Base-by-base conservation (phyloP, 1,139 yeast genomes). In the Eremothecium coryli region DNA sequence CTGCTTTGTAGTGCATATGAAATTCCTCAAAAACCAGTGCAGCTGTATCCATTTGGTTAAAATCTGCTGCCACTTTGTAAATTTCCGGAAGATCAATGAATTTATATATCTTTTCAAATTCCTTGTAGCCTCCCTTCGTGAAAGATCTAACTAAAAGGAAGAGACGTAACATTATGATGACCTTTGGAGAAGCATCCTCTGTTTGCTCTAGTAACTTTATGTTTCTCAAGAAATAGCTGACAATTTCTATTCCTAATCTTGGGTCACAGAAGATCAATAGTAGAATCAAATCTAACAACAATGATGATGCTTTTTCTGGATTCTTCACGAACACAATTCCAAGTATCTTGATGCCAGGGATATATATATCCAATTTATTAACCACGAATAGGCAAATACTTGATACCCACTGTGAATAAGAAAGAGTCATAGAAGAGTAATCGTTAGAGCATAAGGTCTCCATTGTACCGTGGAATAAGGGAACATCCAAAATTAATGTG, bases 21-120 rank as follows among this genome's bases (percentile, higher is more conserved):
- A 52, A 51, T 39, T 76, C 82, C 44, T 80, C 90, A 42, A 70
- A 65, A 0, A 78, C 34, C 64, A 77, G 54, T 25, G 74, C 52
- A 0, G 81, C 71, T 7, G 78, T 62, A 35, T 67, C 64, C 12
- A 61, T 59, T 30, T 65, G 54, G 2, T 61, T 61, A 11, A 61
- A 52, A 2, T 51, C 40, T 0, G 62, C 41, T 0, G 81, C 70
- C 8, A 65, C 44, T 4, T 51, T 29, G 39, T 56, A 67, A 6
- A 70, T 45, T 2, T 30, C 26, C 1, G 43, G 37, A 2, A 64
- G 40, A 33, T 70, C 62, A 6, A 76, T 36, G 0, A 45, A 47
- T 2, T 48, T 38, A 38, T 66, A 70, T 1, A 73, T 51, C 1
- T 46, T 42, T 2, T 45, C 46, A 39, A 70, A 76, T 1, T 48